Base-by-base conservation (phyloP, 2,329 filamentous ascomycete species). In the Fusarium sublunatum region DNA sequence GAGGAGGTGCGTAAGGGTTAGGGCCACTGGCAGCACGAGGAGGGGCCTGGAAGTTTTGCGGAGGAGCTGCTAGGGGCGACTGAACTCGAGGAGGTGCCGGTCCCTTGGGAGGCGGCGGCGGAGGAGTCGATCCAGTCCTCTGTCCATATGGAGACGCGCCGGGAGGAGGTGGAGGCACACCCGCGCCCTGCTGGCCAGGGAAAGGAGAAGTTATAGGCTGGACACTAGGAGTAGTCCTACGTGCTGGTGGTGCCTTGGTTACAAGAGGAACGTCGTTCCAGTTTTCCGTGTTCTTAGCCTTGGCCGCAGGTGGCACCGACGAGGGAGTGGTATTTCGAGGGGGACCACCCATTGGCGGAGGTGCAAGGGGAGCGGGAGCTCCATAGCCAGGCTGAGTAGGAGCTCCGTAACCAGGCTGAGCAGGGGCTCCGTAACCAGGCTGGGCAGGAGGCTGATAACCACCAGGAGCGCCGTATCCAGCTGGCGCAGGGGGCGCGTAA, bases 241-340 rank as follows among this genome's bases (percentile, higher is more conserved):
- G 88, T 12, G 86, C 84, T n/a, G 90, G 83, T 51, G 69, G 62
- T 29, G 85, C 80, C 79, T 94, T 92, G 41, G 86, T 83, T 41
- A 98, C 91, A 70, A 97, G 85, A 2, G 95, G 95, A 47, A 96
- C 90, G 76, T 99, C 95, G 69, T 99, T 99, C 95, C 95, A 99
- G 69, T 91, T 90, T 26, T 89, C 86, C 63, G 89, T 88, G 64
- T 90, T 89, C 72, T 88, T 89, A 54, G 86, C 81, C 71, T 87
- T 88, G 9, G 91, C 86, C 15, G 91, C 87, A 22, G 92, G 88
- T 36, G 87, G 47, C 26, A 52, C 82, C 24, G 83, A 83, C 11
- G 91, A 89, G n/a, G 88, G 85, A 32, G 87, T 88, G 25, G 86
- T 83, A 59, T 86, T 87, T 61, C 90, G 86, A 48, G 81, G 79